Percentiles rank a stretch among this genome's conserved stretches.
Conservation (phyloP, 2,329 filamentous ascomycete genomes). For the Diplodia intermedia region DNA sequence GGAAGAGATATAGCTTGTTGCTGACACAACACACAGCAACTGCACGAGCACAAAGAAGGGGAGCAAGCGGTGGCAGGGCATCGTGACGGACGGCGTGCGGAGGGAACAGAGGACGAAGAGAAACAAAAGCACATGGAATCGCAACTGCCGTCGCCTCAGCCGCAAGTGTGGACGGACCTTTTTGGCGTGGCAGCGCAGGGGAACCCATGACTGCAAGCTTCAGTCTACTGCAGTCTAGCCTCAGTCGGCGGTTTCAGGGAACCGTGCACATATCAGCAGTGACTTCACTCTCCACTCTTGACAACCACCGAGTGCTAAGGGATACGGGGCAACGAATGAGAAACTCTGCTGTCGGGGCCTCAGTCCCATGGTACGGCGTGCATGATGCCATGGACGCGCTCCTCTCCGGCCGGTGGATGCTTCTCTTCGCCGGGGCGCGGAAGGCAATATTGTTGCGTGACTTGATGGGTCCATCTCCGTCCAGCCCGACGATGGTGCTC, state of each 20-base stretch:
- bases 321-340: too few species aligned
- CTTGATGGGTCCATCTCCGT: too few species aligned
- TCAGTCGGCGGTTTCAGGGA: neutral
- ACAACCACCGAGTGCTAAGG: too few species aligned
- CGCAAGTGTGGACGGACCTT: neutral
- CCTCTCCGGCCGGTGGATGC: too few species aligned
- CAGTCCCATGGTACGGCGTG: too few species aligned
- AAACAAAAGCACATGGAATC: neutral
- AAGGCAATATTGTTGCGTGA: too few species aligned
- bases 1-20: constrained; percentile 11
- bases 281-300: too few species aligned
- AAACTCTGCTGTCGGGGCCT: too few species aligned
- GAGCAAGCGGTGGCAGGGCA: too few species aligned
- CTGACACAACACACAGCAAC: neutral
- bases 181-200: neutral
- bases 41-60: neutral
- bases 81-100: neutral
- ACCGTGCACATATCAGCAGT: neutral
- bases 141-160: constrained; percentile 10
- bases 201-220: neutral
- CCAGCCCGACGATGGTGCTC: too few species aligned
- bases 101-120: neutral
- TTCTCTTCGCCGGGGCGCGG: too few species aligned
- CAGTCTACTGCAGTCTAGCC: neutral
- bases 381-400: too few species aligned